Percentiles rank a stretch among this genome's conserved stretches.
These are phyloP conservation scores for Nannochloropsis salina DNA, from an alignment of 108 stramenopile genomes.

Conservation along the genomic window DNA sequence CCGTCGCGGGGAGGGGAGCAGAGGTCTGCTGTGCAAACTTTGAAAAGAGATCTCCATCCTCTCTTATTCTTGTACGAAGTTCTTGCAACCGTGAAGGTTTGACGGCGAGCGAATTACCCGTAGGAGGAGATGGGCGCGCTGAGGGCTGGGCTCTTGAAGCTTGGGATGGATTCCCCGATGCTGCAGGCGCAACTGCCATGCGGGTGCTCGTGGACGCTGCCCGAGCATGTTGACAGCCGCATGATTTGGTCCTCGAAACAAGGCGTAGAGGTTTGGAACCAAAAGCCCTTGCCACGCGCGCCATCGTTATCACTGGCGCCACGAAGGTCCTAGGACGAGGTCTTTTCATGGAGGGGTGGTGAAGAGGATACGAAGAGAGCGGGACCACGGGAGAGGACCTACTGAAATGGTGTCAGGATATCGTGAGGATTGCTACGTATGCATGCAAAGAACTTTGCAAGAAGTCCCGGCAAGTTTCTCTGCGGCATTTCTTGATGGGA, in stretches of 20 bases:
- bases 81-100: background rate
- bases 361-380: too few species aligned
- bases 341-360: too few species aligned
- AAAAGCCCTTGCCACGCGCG: too few species aligned
- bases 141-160: background rate
- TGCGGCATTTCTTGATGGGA: too few species aligned
- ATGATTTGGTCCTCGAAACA: background rate
- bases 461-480: too few species aligned
- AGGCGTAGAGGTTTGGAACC: too few species aligned
- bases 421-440: too few species aligned
- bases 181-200: background rate
- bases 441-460: too few species aligned
- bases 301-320: too few species aligned
- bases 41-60: background rate
- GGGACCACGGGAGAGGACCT: too few species aligned
- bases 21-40: background rate
- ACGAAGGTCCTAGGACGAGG: too few species aligned
- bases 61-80: constrained; percentile 4
- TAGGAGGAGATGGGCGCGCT: background rate
- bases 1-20: background rate
- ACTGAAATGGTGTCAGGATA: too few species aligned
- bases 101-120: background rate
- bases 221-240: background rate
- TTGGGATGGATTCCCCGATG: background rate
- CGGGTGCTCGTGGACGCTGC: background rate